Evolutionary conservation across 805 yeast genomes (phyloP), one percentile per base, ranked within the genome.

Genomic region (Candida vaughaniae): DNA sequence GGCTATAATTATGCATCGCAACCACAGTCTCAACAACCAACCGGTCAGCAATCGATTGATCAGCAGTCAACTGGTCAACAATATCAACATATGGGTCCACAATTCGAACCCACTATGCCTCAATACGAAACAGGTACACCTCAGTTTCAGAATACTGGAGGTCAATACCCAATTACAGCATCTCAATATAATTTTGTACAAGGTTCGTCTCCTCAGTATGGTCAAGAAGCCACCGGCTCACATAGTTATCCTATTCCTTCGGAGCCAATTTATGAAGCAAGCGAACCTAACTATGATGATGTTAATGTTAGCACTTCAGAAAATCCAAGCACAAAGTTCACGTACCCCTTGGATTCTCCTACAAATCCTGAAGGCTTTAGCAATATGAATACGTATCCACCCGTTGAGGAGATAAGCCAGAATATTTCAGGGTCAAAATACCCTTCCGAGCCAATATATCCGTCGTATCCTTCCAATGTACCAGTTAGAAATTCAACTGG

Each of bases 361-460:
- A 7, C 23, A 6, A 14, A 30, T 25, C 25, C 34, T 15, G 22
- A 15, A 2, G 36, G 29, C 14, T 38, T 30, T 26, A 38, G 34
- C 20, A 40, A 38, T 18, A 27, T 43, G 16, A 16, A 34, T 2
- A 34, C 41, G 6, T 46, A 46, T 28, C 48, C 47, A 17, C 40
- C 48, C 16, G 18, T 34, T 7, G 31, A 16, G 8, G 20, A 14
- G 6, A 17, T 16, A 16, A 27, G 14, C 9, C 15, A 16, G 6
- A 15, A 11, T 10, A 3, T 16, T 7, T 4, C 16, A 4, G 29
- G 20, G 8, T 25, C 34, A 2, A 22, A 20, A 7, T 33, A 33
- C 16, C 37, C 37, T 19, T 8, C 26, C 12, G 34, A 31, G 5
- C 17, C 16, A 8, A 11, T 29, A 6, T 31, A 33, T 3, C 33